A percentile compares a stretch with the other conserved stretches of the same genome.
These are phyloP conservation scores for Curvularia eragrostidis DNA, from an alignment of 2,329 filamentous ascomycete species.

Conservation along the genomic window DNA sequence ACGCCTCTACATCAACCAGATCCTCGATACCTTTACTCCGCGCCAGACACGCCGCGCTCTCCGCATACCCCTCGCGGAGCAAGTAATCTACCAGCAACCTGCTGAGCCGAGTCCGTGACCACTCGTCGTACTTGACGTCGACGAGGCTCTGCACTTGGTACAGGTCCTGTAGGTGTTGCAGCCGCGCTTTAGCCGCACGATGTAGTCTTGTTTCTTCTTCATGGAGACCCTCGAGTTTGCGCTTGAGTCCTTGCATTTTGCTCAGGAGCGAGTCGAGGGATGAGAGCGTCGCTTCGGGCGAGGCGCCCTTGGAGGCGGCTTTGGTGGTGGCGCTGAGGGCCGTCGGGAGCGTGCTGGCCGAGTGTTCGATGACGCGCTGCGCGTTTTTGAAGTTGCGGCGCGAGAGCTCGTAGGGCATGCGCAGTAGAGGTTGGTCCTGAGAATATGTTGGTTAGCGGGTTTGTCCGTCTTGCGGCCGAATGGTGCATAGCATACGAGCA, in stretches of 20 bases:
- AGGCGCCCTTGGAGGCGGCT: slow-evolving; percentile 63
- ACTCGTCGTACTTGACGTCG: slow-evolving; percentile 92
- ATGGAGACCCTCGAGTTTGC: slow-evolving; percentile 79
- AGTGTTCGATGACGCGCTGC: slow-evolving; percentile 77
- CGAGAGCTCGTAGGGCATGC: slow-evolving; percentile 89
- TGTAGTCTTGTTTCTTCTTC: slow-evolving; percentile 82
- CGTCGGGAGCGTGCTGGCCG: slow-evolving; percentile 68
- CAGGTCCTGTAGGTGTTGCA: slow-evolving; percentile 80
- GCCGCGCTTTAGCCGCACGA: slow-evolving; percentile 74
- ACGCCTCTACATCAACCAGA: slow-evolving; percentile 87
- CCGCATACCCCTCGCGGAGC: slow-evolving; percentile 79
- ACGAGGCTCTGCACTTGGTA: slow-evolving; percentile 80
- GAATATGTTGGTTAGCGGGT: slow-evolving; percentile 3
- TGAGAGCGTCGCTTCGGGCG: slow-evolving; percentile 63
- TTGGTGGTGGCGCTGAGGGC: slow-evolving; percentile 63
- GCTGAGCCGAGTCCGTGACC: slow-evolving; percentile 82
- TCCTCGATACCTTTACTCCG: slow-evolving; percentile 76
- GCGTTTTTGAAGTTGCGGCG: slow-evolving; percentile 92
- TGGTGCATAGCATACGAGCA: slow-evolving; percentile 66
- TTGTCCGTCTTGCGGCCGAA: background rate
- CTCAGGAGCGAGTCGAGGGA: slow-evolving; percentile 84
- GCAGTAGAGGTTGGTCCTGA: slow-evolving; percentile 92
- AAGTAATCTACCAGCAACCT: slow-evolving; percentile 92
- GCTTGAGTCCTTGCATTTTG: slow-evolving; percentile 84
- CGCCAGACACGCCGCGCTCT: slow-evolving; percentile 78